Evolutionary conservation across 352 stramenopile genomes (phyloP).

Genomic region (Globisporangium emineosum): DNA sequence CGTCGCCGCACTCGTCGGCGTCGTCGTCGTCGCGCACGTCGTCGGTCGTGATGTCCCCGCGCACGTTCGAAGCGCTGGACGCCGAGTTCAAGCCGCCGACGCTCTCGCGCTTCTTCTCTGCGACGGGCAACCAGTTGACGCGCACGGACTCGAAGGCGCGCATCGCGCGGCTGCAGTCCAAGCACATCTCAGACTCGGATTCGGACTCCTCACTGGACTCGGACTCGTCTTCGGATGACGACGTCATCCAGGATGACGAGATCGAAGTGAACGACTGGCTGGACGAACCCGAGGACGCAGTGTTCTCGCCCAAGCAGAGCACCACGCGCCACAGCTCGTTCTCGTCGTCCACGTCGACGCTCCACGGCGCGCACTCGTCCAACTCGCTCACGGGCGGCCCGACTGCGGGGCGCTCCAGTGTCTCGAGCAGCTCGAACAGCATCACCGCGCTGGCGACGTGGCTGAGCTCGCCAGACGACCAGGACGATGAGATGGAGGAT

Average conservation of each 20-base stretch:
- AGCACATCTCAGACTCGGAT: constrained; percentile 31
- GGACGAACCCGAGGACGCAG: constrained; percentile 59
- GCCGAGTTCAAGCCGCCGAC: constrained; percentile 21
- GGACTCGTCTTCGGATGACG: constrained; percentile 30
- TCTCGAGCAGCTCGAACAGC: constrained; percentile 54
- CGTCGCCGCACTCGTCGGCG: constrained; percentile 16
- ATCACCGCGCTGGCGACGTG: constrained; percentile 58
- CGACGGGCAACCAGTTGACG: constrained; percentile 4
- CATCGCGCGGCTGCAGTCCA: constrained; percentile 18
- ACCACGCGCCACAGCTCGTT: constrained; percentile 45
- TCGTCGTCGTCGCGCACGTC: constrained; percentile 20
- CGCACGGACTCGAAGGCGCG: constrained; percentile 21
- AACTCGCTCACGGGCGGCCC: constrained; percentile 31
- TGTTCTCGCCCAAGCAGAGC: constrained; percentile 45
- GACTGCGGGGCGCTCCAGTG: constrained; percentile 29
- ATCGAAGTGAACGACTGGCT: constrained; percentile 73
- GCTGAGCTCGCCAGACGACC: constrained; percentile 64
- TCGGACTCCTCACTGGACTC: constrained; percentile 32
- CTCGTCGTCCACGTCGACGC: constrained; percentile 42
- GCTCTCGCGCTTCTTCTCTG: constrained; percentile 19
- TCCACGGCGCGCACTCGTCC: constrained; percentile 29
- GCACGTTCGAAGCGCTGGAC: constrained; percentile 21
- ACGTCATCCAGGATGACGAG: constrained; percentile 43
- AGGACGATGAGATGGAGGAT: constrained; percentile 61
- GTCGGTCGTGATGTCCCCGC: constrained; percentile 21